Evolutionary conservation across 352 stramenopile genomes (phyloP).

Genomic region (Phytopythium montanum): DNA sequence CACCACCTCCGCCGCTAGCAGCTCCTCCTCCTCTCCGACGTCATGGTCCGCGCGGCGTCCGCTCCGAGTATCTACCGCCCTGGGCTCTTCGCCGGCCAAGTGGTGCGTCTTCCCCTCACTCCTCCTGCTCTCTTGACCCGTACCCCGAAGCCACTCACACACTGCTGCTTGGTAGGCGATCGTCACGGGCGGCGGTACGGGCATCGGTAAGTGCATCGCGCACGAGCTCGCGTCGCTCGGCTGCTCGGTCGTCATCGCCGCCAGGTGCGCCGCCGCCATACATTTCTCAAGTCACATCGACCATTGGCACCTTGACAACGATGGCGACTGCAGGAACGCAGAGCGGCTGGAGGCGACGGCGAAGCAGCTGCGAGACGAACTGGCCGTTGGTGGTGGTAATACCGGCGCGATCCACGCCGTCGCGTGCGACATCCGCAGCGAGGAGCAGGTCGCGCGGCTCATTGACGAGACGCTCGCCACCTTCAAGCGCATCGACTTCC

Average conservation of each 20-base stretch:
- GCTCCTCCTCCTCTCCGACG: background rate
- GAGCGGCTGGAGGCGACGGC: conserved; percentile 57
- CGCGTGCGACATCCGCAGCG: conserved; percentile 73
- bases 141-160: background rate
- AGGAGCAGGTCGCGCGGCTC: conserved; percentile 67
- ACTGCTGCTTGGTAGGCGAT: conserved; percentile 38
- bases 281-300: conserved; percentile 31
- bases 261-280: conserved; percentile 43
- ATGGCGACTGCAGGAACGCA: conserved; percentile 38
- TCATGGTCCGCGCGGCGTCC: conserved; percentile 47
- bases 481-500: conserved; percentile 85
- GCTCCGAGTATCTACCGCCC: conserved; percentile 58
- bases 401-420: conserved; percentile 47
- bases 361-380: conserved; percentile 45
- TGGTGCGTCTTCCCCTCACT: conserved; percentile 66
- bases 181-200: conserved; percentile 83
- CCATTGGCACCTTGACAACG: background rate
- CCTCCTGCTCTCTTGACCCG: background rate
- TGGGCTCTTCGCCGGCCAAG: conserved; percentile 71
- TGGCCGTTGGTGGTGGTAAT: conserved; percentile 30
- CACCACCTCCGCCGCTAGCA: background rate
- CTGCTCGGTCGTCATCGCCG: conserved; percentile 78
- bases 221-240: conserved; percentile 76
- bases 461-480: conserved; percentile 68
- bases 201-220: conserved; percentile 82